Base-by-base conservation (phyloP, 768 basidiomycete genomes). In the Mycena olivaceomarginata region DNA sequence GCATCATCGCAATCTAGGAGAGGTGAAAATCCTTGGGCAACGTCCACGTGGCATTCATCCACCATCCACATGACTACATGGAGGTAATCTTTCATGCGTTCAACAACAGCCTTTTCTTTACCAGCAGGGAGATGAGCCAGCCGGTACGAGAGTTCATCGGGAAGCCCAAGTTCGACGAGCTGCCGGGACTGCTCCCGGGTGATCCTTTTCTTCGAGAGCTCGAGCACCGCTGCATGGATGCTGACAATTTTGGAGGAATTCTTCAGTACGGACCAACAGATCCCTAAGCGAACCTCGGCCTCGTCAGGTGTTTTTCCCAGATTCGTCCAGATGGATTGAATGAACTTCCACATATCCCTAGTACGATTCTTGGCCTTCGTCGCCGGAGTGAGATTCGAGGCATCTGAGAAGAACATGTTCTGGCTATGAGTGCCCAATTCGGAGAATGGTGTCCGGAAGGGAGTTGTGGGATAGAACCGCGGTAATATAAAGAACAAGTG, bases 391-490 rank as follows among this genome's bases (percentile, higher is more conserved):
- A 22, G 11, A 59, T 3, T 59, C 57, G 7, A 9, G 16, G 40
- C 41, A 4, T 59, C 57, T 10, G 31, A 37, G 15, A 59, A 2
- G 41, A 41, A 63, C 22, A 63, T 40, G 39, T 63, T 41, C 10
- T 63, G 18, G n/a, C n/a, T 46, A 5, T 37, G n/a, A 1, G 15
- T 10, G 18, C 20, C n/a, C 25, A 71, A 13, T 13, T 71, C 45
- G 3, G 70, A 71, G 60, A 71, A 63, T 5, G 70, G 70, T 8
- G 70, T 71, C n/a, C 60, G 59, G 39, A 63, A 71, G 20, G 70
- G 70, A 13, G 70, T 48, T 62, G 51, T 41, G 1, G 70, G 70
- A n/a, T 16, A 71, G 25, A 63, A n/a, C 60, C 59, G 51, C 0
- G 70, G 70, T 25, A 71, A 71, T 43, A 22, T 71, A 71, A 16